Evolutionary conservation across 1,284 basidiomycete species (phyloP).

Genomic region (Peniophora sp.): DNA sequence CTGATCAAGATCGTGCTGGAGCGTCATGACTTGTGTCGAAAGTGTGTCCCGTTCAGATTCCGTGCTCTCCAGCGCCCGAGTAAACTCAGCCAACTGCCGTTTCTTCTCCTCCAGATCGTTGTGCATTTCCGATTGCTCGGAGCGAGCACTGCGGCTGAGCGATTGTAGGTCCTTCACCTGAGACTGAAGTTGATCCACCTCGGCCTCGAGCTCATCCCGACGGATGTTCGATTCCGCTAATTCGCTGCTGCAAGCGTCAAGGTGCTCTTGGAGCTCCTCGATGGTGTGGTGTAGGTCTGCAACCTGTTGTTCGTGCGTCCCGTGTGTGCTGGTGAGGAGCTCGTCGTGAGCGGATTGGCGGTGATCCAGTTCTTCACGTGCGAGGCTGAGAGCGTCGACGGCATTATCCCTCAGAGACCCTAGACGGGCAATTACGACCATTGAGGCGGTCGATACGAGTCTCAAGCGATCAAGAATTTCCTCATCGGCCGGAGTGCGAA

Average conservation of each 20-base stretch:
- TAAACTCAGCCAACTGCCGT: conserved; percentile 29
- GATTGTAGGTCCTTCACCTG: conserved; percentile 16
- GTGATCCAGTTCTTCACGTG: no score
- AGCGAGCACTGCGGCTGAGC: conserved; percentile 29
- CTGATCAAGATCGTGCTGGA: conserved; percentile 45
- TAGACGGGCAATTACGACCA: no score
- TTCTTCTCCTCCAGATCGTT: conserved; percentile 28
- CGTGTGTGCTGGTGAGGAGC: no score
- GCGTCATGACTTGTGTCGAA: conserved; percentile 49
- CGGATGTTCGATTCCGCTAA: not conserved
- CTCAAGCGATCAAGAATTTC: no score
- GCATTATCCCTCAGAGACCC: no score
- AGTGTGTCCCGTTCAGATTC: conserved; percentile 60
- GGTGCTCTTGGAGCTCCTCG: conserved; percentile 8
- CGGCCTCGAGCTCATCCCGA: conserved; percentile 14
- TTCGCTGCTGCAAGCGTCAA: conserved; percentile 1
- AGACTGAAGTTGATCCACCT: conserved; percentile 19
- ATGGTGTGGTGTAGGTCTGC: conserved; percentile 2
- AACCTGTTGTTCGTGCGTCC: no score
- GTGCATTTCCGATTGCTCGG: conserved; percentile 13
- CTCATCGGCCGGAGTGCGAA: no score
- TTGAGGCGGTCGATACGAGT: no score
- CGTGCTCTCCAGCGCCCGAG: conserved; percentile 37
- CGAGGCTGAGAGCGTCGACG: no score
- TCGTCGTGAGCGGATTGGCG: no score